These are phyloP conservation scores for Paradendryphiella salina DNA, from an alignment of 2,329 filamentous ascomycete genomes.

Conservation along the genomic window DNA sequence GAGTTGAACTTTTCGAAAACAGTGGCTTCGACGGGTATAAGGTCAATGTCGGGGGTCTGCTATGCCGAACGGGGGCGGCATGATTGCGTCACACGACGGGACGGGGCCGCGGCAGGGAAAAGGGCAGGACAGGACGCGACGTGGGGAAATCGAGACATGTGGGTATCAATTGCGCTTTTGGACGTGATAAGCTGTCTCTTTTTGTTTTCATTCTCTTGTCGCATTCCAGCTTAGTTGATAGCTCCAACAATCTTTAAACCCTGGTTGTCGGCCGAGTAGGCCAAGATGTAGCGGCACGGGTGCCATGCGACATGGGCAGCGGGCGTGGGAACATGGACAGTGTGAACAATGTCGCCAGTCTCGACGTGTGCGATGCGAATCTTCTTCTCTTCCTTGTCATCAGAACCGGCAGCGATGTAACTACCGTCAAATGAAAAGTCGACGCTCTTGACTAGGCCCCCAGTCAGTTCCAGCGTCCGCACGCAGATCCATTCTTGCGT, in stretches of 20 bases:
- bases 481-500: constrained; percentile 77
- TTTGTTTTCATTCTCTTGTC: background rate
- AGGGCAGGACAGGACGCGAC: background rate
- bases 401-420: constrained; percentile 73
- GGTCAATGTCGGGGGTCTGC: constrained; percentile 14
- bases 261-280: constrained; percentile 66
- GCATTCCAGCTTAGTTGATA: constrained; percentile 25
- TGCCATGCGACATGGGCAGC: constrained; percentile 75
- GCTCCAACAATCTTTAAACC: constrained; percentile 70
- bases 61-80: constrained; percentile 6
- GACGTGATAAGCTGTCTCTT: constrained; percentile 5
- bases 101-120: constrained; percentile 6
- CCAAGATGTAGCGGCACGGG: constrained; percentile 72
- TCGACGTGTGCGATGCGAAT: constrained; percentile 73
- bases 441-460: constrained; percentile 70
- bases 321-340: constrained; percentile 67
- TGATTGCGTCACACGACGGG: constrained; percentile 20
- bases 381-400: constrained; percentile 72
- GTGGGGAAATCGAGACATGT: constrained; percentile 2
- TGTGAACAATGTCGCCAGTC: constrained; percentile 72
- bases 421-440: constrained; percentile 79
- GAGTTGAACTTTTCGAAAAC: background rate
- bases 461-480: constrained; percentile 69
- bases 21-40: constrained; percentile 1
- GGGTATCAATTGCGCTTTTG: constrained; percentile 25